A percentile compares a stretch with the other conserved stretches of the same genome.
These are phyloP conservation scores for Westerdykella aurantiaca DNA, from an alignment of 2,329 filamentous ascomycete species.

Conservation along the genomic window DNA sequence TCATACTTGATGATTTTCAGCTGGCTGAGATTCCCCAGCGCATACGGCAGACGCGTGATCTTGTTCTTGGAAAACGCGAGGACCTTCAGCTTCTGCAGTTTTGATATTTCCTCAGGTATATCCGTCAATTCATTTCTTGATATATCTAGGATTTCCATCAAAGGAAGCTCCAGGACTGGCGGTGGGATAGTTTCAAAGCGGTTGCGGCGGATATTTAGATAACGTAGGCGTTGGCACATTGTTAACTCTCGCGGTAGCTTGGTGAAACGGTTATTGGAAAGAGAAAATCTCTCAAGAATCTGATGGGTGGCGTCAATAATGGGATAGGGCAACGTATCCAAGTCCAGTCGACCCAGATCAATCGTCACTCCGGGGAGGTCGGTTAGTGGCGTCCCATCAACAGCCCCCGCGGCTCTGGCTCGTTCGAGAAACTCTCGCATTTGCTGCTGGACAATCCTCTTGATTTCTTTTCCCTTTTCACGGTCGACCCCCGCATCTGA, in stretches of 20 bases:
- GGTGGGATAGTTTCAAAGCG: constrained; percentile 1
- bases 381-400: no score
- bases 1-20: background rate
- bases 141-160: constrained; percentile 2
- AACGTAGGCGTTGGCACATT: background rate
- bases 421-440: no score
- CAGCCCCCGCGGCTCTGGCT: no score
- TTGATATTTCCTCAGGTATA: background rate
- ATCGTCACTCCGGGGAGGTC: no score
- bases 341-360: no score
- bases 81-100: background rate
- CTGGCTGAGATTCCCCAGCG: background rate
- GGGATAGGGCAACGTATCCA: no score
- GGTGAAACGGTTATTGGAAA: background rate
- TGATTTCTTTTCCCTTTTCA: no score
- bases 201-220: background rate
- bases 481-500: no score
- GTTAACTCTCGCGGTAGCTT: background rate
- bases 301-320: background rate
- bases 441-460: no score
- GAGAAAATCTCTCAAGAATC: constrained; percentile 4
- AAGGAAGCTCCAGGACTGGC: background rate
- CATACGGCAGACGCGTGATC: background rate
- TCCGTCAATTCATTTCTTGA: background rate
- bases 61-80: background rate